Evolutionary conservation across 1,139 yeast genomes (phyloP), one percentile per base, ranked within the genome.

Genomic region (Debaryomyces fabryi): DNA sequence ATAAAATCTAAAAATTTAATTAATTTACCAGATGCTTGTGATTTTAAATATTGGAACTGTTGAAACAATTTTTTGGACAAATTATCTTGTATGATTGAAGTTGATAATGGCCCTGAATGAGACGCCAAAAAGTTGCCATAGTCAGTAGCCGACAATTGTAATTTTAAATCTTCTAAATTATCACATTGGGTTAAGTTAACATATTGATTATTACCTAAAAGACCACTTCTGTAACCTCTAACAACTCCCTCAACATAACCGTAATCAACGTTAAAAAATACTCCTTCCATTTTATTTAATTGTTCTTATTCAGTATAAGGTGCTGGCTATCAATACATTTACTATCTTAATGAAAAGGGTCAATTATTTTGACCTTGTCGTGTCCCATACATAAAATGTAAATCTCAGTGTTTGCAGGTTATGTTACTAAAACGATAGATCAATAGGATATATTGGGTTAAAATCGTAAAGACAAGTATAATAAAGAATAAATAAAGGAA

Each of bases 101-200:
- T 93, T 45, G 96, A 79, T 49, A 92, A 73, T 16, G 95, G 88
- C 2, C 92, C 83, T 8, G 93, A 85, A 43, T 88, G 86, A 55
- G 90, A 88, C 25, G 96, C 79, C 55, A 95, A 74, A 62, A 92
- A 90, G 69, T 87, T 88, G 41, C 97, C 97, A 69, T 95, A 95
- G 63, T 93, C 99, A 6, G 99, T 92, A 32, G 97, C 90, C 3
- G 97, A 87, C 51, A 95, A 78, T 72, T 95, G 99, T 51, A 95
- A 76, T 70, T 91, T 93, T 62, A 95, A 78, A 70, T 95, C 99
- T 48, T 93, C 99, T 55, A 95, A 78, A 40, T 88, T 84, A 62
- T 93, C 99, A 72, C 99, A 95, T 68, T 95, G 99, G 9, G 98
- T 89, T 64, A 95, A 74, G 70, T 93, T 93, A 63, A 88, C 78